phyloP scores from a whole-genome alignment of 352 stramenopile species.

The Globisporangium apiculatum region DNA sequence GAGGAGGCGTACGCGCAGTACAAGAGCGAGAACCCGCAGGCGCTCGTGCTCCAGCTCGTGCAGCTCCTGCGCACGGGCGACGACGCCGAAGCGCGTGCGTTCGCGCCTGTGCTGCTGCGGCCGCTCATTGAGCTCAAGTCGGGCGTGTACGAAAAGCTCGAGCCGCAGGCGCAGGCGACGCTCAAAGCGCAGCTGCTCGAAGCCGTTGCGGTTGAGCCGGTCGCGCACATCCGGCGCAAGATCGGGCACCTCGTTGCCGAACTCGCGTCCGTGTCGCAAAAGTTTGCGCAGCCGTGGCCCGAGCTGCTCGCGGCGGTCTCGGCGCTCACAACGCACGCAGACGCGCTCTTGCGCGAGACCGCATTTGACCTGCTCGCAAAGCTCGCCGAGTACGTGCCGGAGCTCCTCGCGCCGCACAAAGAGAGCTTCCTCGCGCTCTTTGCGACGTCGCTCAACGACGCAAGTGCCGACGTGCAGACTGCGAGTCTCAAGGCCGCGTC shows the following conservation, averaged over 20 bases:
- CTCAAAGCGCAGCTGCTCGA: conserved; percentile 76
- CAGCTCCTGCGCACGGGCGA: conserved; percentile 46
- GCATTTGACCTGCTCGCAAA: conserved; percentile 73
- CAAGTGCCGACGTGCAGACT: conserved; percentile 54
- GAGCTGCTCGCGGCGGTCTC: conserved; percentile 65
- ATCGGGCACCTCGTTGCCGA: conserved; percentile 73
- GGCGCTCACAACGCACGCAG: conserved; percentile 43
- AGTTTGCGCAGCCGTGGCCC: conserved; percentile 53
- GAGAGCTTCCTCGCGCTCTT: conserved; percentile 77
- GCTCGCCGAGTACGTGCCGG: conserved; percentile 61
- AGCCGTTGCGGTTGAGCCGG: conserved; percentile 47
- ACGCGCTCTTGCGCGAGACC: conserved; percentile 61
- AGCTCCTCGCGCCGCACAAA: conserved; percentile 66
- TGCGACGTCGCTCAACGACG: conserved; percentile 61
- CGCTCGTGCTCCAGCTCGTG: conserved; percentile 61
- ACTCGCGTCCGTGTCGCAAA: conserved; percentile 46
- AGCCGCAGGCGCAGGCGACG: conserved; percentile 34
- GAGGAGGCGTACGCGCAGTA: conserved; percentile 68
- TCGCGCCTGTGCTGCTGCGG: conserved; percentile 72
- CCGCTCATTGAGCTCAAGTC: conserved; percentile 64
- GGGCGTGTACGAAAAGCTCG: conserved; percentile 58
- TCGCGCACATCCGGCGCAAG: conserved; percentile 78
- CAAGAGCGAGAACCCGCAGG: conserved; percentile 56
- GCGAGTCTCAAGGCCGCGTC: conserved; percentile 63
- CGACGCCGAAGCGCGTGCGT: conserved; percentile 60